phyloP scores from a whole-genome alignment of 2,329 filamentous ascomycete species.

The Aspergillaceae sp. region DNA sequence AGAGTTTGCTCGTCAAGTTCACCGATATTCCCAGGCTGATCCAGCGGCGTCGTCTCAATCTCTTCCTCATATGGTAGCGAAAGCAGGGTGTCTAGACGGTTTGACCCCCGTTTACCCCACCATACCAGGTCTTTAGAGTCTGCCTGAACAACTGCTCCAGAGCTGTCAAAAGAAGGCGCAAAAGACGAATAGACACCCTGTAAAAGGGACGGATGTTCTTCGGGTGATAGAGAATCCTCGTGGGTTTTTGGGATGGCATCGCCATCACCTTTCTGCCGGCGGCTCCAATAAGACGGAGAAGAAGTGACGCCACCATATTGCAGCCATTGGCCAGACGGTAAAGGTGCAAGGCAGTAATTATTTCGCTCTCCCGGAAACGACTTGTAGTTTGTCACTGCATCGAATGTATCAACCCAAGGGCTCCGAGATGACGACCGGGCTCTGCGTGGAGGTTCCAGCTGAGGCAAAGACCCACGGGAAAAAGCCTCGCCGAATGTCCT shows the following conservation, averaged over 20 bases:
- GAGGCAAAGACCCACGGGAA: constrained; percentile 29
- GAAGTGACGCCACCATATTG: constrained; percentile 33
- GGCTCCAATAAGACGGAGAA: constrained; percentile 31
- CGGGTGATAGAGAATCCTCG: constrained; percentile 22
- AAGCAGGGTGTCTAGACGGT: constrained; percentile 30
- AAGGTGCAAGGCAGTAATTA: constrained; percentile 32
- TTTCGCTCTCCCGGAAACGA: constrained; percentile 28
- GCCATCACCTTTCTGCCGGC: constrained; percentile 23
- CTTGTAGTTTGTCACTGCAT: constrained; percentile 27
- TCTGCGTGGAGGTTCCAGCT: constrained; percentile 34
- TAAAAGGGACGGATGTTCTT: constrained; percentile 29
- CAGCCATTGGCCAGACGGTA: constrained; percentile 37
- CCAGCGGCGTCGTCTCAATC: constrained; percentile 12
- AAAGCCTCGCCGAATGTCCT: constrained; percentile 41
- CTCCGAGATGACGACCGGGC: constrained; percentile 24
- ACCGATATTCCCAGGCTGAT: constrained; percentile 21
- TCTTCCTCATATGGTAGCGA: constrained; percentile 18
- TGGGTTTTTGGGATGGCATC: constrained; percentile 16
- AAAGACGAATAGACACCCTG: constrained; percentile 42
- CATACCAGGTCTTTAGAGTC: constrained; percentile 37
- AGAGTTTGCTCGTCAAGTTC: constrained; percentile 33
- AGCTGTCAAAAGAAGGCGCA: constrained; percentile 40
- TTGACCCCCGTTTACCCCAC: constrained; percentile 37
- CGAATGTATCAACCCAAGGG: constrained; percentile 36
- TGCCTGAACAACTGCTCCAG: constrained; percentile 34